These are phyloP conservation scores for Fusarium verrucosum DNA, from an alignment of 2,329 filamentous ascomycete species.

Conservation along the genomic window DNA sequence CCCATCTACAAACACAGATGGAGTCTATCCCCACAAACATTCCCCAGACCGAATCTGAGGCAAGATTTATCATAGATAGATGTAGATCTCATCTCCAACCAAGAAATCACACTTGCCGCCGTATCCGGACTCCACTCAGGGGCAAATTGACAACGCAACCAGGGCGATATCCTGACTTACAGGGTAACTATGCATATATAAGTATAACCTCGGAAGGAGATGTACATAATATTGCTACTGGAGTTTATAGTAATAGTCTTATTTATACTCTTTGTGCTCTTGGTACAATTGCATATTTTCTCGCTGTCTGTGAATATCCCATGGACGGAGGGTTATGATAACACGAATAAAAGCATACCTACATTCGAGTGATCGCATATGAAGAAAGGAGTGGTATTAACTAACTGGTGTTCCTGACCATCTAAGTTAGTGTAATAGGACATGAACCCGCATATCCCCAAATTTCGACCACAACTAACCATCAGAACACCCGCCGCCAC, in stretches of 20 bases:
- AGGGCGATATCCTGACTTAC: not conserved
- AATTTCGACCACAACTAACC: not conserved
- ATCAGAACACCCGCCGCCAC: not conserved
- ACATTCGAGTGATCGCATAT: not conserved
- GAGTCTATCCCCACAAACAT: constrained; percentile 30
- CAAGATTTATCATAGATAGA: not conserved
- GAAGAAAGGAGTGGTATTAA: not conserved
- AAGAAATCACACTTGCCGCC: not conserved
- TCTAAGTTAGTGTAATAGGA: not conserved
- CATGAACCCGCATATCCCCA: not conserved
- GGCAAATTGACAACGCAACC: not conserved
- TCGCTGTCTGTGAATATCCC: not conserved
- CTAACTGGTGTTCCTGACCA: not conserved
- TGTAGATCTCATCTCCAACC: not conserved
- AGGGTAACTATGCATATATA: not conserved
- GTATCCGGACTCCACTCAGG: constrained; percentile 7
- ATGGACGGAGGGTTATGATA: too few relatives aligned
- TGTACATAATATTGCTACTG: not conserved
- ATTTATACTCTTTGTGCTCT: too few relatives aligned
- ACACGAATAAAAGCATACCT: not conserved
- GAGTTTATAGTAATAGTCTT: too few relatives aligned
- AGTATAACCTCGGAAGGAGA: not conserved
- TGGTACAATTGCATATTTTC: not conserved
- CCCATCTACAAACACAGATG: constrained; percentile 20
- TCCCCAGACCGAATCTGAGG: not conserved